Evolutionary conservation across 73 alveolate species (phyloP).

Genomic region (Paramecium sexaurelia): DNA sequence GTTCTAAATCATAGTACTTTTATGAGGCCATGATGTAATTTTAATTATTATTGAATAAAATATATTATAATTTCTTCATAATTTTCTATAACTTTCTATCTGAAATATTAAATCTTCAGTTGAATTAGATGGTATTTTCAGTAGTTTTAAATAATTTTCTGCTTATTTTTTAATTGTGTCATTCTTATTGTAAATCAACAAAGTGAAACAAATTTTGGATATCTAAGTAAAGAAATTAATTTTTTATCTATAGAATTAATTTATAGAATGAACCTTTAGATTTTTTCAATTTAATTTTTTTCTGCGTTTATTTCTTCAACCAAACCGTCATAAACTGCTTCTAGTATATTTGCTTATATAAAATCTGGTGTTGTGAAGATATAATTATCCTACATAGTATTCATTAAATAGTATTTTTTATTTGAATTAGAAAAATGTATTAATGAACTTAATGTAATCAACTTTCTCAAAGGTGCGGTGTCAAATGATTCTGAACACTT

Average conservation of each 20-base stretch:
- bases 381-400: neutral
- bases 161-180: neutral
- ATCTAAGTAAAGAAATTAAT: neutral
- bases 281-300: neutral
- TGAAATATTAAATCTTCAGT: neutral
- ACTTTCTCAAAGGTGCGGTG: neutral
- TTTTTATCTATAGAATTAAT: neutral
- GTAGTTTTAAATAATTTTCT: neutral
- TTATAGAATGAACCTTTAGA: neutral
- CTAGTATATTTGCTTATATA: neutral
- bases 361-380: neutral
- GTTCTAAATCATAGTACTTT: neutral
- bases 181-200: neutral
- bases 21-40: neutral
- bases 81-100: neutral
- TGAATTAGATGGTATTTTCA: neutral
- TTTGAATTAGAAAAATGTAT: neutral
- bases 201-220: neutral
- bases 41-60: neutral
- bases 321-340: neutral
- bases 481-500: neutral
- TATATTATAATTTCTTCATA: neutral
- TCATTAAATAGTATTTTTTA: neutral
- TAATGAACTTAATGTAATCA: neutral
- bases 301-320: neutral